Evolutionary conservation across 1,284 basidiomycete species (phyloP), one percentile per base, ranked within the genome.

Genomic region (Leucoagaricus sp.): DNA sequence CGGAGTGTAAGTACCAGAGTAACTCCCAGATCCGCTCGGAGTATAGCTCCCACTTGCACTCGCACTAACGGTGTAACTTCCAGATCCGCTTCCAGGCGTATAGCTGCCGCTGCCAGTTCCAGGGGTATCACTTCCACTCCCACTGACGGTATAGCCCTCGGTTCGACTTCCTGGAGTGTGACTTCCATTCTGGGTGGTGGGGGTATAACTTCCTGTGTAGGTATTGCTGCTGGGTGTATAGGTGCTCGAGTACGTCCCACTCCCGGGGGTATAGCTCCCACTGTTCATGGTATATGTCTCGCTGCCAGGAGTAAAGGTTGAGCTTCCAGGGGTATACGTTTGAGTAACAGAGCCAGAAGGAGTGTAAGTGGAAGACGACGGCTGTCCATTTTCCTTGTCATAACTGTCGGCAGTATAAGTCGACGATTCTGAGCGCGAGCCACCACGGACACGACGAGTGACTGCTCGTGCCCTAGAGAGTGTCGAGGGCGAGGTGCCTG

Each of bases 381-480:
- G 28, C 21, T 55, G 53, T 9, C 55, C 66, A 64, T 87, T 86
- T 67, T 87, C 86, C 65, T 82, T 85, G 58, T 87, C 85, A 0
- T 79, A 82, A 6, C 67, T 67, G 26, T 74, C 72, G 47, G 80
- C 76, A 3, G 72, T 42, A 44, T 62, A 51, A 4, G 52, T 60
- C n/a, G 64, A 68, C 0, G 61, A 59, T 5, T 70, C 71, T 9
- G 77, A 74, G 38, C 55, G 55, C 46, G 79, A 76, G 47, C 25
- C 71, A 65, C 78, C 72, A 3, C 79, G 76, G 4, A 72, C 72
- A 29, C 84, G 74, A 52, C 87, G 74, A 48, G 85, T 72, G 6
- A 90, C 76, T 34, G 79, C 87, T 6, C 82, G 71, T 1, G 82
- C 80, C 25, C 88, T 77, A 6, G 83, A 81, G 21, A 91, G 69